Evolutionary conservation across 1,139 yeast genomes (phyloP), one percentile per base, ranked within the genome.

Genomic region (Yarrowia galli): DNA sequence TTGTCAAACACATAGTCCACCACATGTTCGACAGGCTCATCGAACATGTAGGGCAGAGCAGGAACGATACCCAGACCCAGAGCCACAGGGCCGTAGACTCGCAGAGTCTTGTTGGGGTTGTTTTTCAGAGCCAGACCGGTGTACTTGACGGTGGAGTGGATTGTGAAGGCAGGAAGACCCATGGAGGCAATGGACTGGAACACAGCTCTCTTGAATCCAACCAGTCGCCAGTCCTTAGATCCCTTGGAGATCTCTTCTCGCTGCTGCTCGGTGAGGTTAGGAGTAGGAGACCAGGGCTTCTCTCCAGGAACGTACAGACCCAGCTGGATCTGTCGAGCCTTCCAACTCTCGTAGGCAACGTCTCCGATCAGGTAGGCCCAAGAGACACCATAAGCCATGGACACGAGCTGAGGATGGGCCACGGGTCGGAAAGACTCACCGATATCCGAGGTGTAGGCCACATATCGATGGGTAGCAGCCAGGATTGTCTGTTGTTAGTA

Each of bases 391-490:
- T 91, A 91, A 43, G 95, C 90, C 1, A 85, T 72, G 25, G 81
- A 82, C 22, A 91, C 96, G 43, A 88, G 69, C 49, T 74, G 73
- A 0, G 96, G 93, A 73, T 87, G 89, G 9, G 92, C 95, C 22
- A 91, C 89, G 0, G 96, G 96, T 68, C 97, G 83, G 78, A 91
- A 91, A n/a, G 95, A 89, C 75, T 91, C 97, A 28, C 97, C 97
- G 71, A 91, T 87, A 75, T 91, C 97, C 0, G 95, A 89, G 8
- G 96, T 90, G 77, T 91, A 91, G 2, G 97, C 97, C 32, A 91
- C 91, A 74, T 91, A 91, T 72, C 97, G 80, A 75, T 89, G 95
- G n/a, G 93, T 86, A 9, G 96, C 92, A 68, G 83, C 75, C 68
- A 89, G 80, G 71, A 90, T 87, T 13, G 66, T 61, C 66, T 46